Evolutionary conservation across 257 asterid species (phyloP), one percentile per base, ranked within the genome.

Genomic region (Cruciata laevipes): DNA sequence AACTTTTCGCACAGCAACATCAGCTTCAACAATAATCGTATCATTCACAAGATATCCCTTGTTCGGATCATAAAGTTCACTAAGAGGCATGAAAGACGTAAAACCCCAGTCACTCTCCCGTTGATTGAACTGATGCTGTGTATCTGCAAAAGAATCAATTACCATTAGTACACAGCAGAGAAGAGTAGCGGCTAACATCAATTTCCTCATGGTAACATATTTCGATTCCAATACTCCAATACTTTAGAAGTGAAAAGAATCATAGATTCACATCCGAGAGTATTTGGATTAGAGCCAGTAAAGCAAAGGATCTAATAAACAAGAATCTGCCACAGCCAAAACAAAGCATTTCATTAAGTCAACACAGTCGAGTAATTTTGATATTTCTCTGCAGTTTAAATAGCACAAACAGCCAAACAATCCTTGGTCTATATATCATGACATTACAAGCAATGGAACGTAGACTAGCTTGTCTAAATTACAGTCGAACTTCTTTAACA

Each of bases 21-120:
- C 99, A 72, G 97, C 97, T 81, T 90, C 97, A 76, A 94, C 74
- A 69, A 90, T 67, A 63, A 88, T 79, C 44, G 87, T 83, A 82
- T 94, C 99, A 75, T 88, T 87, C 77, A 84, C 86, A 18, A 93
- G 87, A 81, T 83, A 93, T 37, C 99, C 99, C 76, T 83, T 93
- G 77, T 68, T 81, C 73, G 97, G 95, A 76, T 93, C 99, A 79
- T 93, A 90, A 23, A 93, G 85, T 70, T 93, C 99, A 69, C 89
- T 74, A 58, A 90, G 95, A 78, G 90, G 95, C 97, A 93, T 90
- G 90, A 93, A 90, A 72, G 96, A 85, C 24, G 95, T 90, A 82
- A 90, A 93, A 67, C 99, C 99, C 99, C 99, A 93, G 73, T 93
- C 99, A 77, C 97, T 86, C 84, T 90, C 96, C 83, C 95, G 85